phyloP scores from a whole-genome alignment of 345 rosid genomes.

The Salix caprea region DNA sequence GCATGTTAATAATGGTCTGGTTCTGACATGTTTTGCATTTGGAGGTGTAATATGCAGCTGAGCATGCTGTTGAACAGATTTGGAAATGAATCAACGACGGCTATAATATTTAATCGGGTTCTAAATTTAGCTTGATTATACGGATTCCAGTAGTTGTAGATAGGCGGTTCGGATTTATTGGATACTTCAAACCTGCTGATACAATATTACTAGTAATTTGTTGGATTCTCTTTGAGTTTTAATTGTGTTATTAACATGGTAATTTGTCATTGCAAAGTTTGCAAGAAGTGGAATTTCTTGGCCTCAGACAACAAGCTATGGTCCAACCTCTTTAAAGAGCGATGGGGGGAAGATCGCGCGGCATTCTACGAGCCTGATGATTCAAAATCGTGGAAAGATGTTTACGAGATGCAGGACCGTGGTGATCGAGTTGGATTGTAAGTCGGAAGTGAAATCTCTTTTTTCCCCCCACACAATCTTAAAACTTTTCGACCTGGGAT shows the following conservation, averaged over 20 bases:
- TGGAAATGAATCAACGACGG: too few relatives aligned
- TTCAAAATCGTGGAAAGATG: conserved; percentile 50
- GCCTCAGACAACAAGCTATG: conserved; percentile 44
- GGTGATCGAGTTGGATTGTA: conserved; percentile 59
- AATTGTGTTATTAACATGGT: not conserved
- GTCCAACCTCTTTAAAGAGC: conserved; percentile 44
- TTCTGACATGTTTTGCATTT: too few relatives aligned
- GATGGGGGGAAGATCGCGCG: conserved; percentile 56
- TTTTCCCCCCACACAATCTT: not conserved
- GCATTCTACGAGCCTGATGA: conserved; percentile 33
- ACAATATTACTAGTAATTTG: not conserved
- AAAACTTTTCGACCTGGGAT: not conserved
- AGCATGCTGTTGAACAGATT: too few relatives aligned
- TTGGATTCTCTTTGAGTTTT: not conserved
- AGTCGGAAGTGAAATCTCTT: conserved; percentile 9
- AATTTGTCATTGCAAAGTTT: conserved; percentile 32
- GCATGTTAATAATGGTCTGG: too few relatives aligned
- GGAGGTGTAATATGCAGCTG: too few relatives aligned
- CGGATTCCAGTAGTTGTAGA: not conserved
- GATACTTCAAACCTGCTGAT: too few relatives aligned
- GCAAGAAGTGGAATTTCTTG: conserved; percentile 54
- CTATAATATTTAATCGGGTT: too few relatives aligned
- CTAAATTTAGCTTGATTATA: not conserved
- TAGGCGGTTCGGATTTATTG: not conserved
- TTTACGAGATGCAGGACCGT: conserved; percentile 51